phyloP scores from a whole-genome alignment of 73 alveolate species.

The Tetrahymena elliotti region DNA sequence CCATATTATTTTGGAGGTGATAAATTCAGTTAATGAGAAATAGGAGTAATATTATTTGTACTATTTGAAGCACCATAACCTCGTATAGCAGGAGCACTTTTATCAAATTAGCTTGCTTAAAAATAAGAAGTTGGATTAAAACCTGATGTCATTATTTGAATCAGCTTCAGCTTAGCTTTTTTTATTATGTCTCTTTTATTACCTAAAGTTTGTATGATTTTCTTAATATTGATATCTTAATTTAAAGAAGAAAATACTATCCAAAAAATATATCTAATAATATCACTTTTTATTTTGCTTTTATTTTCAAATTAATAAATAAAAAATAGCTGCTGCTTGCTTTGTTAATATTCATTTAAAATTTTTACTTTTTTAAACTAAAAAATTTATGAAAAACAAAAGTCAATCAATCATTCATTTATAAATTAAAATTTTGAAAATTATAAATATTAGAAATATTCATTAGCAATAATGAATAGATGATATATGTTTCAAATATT shows the following conservation, averaged over 20 bases:
- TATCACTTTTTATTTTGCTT: neutral
- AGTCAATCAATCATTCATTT: too few species aligned
- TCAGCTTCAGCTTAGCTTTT: neutral
- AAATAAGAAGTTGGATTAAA: neutral
- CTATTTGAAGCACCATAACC: neutral
- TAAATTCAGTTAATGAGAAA: neutral
- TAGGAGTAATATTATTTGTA: neutral
- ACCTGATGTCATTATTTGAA: neutral
- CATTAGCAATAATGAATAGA: too few species aligned
- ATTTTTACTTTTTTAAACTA: neutral
- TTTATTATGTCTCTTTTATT: neutral
- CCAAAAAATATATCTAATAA: neutral
- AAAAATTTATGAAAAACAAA: neutral
- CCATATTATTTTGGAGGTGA: neutral
- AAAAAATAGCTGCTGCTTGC: neutral
- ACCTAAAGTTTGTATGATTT: neutral
- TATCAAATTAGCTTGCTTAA: neutral
- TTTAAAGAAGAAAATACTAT: neutral
- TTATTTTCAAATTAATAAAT: neutral
- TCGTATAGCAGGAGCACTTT: neutral
- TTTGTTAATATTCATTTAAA: too few species aligned
- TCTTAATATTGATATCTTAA: neutral
- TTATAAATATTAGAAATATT: neutral
- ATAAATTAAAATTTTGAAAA: neutral
- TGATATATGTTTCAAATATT: neutral